phyloP scores from a whole-genome alignment of 2,329 filamentous ascomycete genomes.

The Camillea tinctor region DNA sequence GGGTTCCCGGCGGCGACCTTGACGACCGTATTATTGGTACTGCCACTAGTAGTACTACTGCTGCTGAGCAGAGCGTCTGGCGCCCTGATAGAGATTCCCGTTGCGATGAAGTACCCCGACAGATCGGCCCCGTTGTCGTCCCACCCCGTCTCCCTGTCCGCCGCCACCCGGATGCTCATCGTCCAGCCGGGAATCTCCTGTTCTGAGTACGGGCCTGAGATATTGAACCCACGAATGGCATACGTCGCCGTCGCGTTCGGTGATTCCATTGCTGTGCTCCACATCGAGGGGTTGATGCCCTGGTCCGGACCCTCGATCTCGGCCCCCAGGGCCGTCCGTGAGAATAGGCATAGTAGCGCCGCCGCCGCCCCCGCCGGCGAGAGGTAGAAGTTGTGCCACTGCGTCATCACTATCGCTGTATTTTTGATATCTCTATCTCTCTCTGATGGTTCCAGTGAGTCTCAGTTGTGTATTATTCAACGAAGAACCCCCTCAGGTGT shows the following conservation, averaged over 20 bases:
- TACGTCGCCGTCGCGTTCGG: neutral
- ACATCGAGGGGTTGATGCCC: neutral
- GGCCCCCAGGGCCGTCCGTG: neutral
- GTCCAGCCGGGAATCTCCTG: neutral
- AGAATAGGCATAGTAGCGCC: neutral
- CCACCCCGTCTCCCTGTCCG: neutral
- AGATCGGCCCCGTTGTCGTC: neutral
- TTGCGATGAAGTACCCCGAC: neutral
- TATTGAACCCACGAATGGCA: neutral
- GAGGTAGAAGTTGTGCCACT: neutral
- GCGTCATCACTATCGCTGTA: neutral
- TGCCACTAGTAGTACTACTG: neutral
- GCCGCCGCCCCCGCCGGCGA: no score
- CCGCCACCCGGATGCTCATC: neutral
- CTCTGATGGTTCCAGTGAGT: no score
- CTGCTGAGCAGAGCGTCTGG: neutral
- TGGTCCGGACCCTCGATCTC: neutral
- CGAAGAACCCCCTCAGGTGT: neutral
- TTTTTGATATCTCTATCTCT: no score
- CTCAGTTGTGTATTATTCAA: no score
- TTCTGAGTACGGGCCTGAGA: neutral
- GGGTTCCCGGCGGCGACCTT: neutral
- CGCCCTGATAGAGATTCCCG: neutral
- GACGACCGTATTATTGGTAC: neutral
- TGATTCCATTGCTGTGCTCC: neutral